Percentiles rank a stretch among this genome's conserved stretches.
phyloP scores from a whole-genome alignment of 345 rosid species.

The Citrus inodora region DNA sequence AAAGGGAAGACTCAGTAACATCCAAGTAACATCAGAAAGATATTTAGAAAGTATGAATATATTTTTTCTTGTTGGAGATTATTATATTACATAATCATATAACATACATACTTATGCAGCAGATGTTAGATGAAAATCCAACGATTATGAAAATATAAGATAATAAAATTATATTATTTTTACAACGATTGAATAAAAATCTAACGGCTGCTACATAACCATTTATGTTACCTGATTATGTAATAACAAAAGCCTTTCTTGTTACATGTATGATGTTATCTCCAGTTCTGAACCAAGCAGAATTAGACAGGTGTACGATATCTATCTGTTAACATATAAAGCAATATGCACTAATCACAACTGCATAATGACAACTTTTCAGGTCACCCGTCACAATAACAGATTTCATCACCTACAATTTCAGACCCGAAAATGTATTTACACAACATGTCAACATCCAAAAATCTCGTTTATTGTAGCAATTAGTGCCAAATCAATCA shows the following conservation, averaged over 20 bases:
- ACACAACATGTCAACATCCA: too few relatives aligned
- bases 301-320: background rate
- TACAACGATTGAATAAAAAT: rapidly evolving
- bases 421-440: too few relatives aligned
- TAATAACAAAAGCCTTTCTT: background rate
- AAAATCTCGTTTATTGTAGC: background rate
- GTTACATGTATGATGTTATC: background rate
- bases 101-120: too few relatives aligned
- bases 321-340: background rate
- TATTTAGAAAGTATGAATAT: background rate
- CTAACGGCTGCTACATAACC: rapidly evolving
- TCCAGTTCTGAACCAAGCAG: background rate
- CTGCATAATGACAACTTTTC: background rate
- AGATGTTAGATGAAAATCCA: rapidly evolving
- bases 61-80: background rate
- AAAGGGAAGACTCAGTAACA: background rate
- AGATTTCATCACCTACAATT: background rate
- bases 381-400: background rate
- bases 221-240: rapidly evolving
- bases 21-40: background rate
- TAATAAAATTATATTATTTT: too few relatives aligned
- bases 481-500: background rate
- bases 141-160: rapidly evolving
- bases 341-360: background rate
- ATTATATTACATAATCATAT: too few relatives aligned